Percentiles rank a stretch among this genome's conserved stretches.
These are phyloP conservation scores for Alternaria viburni DNA, from an alignment of 2,329 filamentous ascomycete species.

Conservation along the genomic window DNA sequence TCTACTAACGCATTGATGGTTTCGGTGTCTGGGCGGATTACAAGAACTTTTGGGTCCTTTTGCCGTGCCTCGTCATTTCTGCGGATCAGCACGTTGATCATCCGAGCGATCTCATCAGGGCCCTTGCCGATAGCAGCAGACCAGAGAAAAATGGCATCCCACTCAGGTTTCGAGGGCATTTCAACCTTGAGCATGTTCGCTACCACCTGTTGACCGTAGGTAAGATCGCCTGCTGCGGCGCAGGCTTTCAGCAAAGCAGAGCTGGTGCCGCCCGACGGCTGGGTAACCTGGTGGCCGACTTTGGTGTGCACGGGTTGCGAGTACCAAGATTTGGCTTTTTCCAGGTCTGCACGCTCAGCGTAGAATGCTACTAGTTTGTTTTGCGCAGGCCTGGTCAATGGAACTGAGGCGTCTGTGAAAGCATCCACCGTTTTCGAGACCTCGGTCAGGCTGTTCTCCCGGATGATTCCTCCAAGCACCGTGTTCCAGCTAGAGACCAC, in stretches of 20 bases:
- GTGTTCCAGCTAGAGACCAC: slow-evolving; percentile 27
- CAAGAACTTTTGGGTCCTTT: slow-evolving; percentile 17
- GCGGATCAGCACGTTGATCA: slow-evolving; percentile 71
- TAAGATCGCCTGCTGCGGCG: slow-evolving; percentile 35
- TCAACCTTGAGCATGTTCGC: slow-evolving; percentile 43
- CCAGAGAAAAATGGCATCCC: slow-evolving; percentile 79
- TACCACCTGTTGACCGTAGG: slow-evolving; percentile 52
- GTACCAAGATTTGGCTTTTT: slow-evolving; percentile 73
- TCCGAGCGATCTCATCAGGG: slow-evolving; percentile 73
- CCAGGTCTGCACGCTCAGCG: slow-evolving; percentile 61
- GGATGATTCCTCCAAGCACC: slow-evolving; percentile 67
- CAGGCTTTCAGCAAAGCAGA: slow-evolving; percentile 66
- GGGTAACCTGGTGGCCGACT: slow-evolving; percentile 1
- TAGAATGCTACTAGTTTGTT: slow-evolving; percentile 67
- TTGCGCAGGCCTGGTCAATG: slow-evolving; percentile 51
- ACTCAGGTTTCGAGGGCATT: slow-evolving; percentile 59
- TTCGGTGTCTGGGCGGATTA: slow-evolving; percentile 65
- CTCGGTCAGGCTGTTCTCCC: slow-evolving; percentile 64
- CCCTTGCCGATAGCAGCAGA: slow-evolving; percentile 74
- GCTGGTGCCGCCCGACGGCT: slow-evolving; percentile 50
- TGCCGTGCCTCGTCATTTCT: slow-evolving; percentile 56
- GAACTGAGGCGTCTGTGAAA: slow-evolving; percentile 52
- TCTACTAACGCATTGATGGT: slow-evolving; percentile 80
- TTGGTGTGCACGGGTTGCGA: slow-evolving; percentile 56
- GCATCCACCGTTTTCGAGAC: slow-evolving; percentile 63